Evolutionary conservation across 192 early-diverging fungal genomes (phyloP), one percentile per base, ranked within the genome.

Genomic region (Backusella tuberculispora): DNA sequence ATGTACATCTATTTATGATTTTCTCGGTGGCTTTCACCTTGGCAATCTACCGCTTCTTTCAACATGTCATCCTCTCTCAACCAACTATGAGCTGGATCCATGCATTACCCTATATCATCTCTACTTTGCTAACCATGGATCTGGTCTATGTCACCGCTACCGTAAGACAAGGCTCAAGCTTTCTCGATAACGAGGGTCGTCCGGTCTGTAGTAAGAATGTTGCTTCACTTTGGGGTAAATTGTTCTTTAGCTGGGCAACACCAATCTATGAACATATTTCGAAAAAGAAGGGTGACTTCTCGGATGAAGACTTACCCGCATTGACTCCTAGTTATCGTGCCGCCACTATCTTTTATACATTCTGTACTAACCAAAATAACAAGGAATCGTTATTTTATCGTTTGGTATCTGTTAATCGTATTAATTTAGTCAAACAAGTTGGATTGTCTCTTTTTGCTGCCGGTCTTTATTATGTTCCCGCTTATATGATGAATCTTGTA

Each of bases 221-320:
- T 1, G 37, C 69, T 3, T 84, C 83, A 9, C 78, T 84, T 12
- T 66, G 75, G 26, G 76, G 77, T 6, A 78, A 56, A 64, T 40
- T 85, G 6, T 80, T 74, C 66, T 87, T 81, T 42, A 63, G 66
- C 2, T 87, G 83, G 82, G 71, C 81, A 40, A 76, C 82, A 9
- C 26, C 56, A 1, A 17, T 84, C 7, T 76, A 85, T 69, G 68
- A 72, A 24, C 37, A 77, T 73, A 12, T 63, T 65, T 24, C 98
- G 56, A 94, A 95, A 24, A 94, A 92, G 69, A 96, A 81, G 78
- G 97, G 94, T 50, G 96, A 96, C 86, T 98, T 94, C 78, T 90
- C 75, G 43, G 83, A 81, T 17, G 83, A 83, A 37, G 85, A 81
- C 34, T 69, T 77, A 26, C 74, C 64, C 29, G 67, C 63, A 24